Conservation (phyloP, 139 green algal species). For the Chlorella sp. region DNA sequence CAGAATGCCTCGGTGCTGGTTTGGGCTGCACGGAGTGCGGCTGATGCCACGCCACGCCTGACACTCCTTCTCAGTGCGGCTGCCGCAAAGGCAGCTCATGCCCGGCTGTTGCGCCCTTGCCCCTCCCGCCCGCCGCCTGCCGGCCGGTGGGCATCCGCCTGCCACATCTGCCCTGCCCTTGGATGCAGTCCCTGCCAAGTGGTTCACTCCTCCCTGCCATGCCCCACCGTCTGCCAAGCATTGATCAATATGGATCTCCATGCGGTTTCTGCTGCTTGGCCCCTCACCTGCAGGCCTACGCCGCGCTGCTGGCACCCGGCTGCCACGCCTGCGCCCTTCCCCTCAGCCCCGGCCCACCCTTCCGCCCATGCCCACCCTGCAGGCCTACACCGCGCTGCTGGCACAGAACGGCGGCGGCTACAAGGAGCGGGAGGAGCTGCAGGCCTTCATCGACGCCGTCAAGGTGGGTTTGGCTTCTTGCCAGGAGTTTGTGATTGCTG, state of each 20-base stretch:
- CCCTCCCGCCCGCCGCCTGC: not conserved
- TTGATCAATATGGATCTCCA: not conserved
- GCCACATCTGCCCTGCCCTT: not conserved
- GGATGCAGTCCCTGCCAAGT: not conserved
- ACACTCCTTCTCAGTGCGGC: not conserved
- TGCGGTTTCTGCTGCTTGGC: too few species aligned
- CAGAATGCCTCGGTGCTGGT: not conserved
- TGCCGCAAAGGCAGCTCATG: not conserved
- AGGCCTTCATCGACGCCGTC: constrained; percentile 42
- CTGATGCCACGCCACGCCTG: not conserved
- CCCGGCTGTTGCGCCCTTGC: not conserved
- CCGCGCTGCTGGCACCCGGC: too few species aligned
- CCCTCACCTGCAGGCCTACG: not conserved
- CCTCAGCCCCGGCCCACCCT: too few species aligned
- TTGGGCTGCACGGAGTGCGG: not conserved
- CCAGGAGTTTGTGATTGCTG: not conserved
- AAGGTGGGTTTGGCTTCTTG: constrained; percentile 24
- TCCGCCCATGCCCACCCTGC: not conserved
- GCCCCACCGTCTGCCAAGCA: not conserved
- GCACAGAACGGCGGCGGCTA: not conserved
- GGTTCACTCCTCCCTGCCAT: not conserved
- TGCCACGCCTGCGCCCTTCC: too few species aligned
- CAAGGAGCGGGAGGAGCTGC: constrained; percentile 41
- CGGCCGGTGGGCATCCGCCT: not conserved
- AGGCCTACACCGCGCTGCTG: constrained; percentile 49